Percentiles rank a stretch among this genome's conserved stretches.
These are phyloP conservation scores for Colletotrichum sp. DNA, from an alignment of 2,329 filamentous ascomycete species.

Conservation along the genomic window DNA sequence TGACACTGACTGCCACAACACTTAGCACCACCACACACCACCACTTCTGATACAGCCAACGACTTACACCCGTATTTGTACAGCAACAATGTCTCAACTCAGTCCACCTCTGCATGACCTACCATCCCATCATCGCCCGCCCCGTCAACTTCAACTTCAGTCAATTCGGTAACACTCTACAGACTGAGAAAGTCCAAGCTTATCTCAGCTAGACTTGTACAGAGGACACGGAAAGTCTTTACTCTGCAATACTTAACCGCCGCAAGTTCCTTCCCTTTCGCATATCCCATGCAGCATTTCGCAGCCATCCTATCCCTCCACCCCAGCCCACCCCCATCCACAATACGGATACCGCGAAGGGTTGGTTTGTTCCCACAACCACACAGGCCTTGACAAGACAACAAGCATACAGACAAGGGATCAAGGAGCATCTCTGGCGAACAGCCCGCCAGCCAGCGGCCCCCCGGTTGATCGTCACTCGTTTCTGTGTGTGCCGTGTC, in stretches of 20 bases:
- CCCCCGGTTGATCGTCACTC: neutral
- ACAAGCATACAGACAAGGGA: neutral
- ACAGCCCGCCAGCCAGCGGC: neutral
- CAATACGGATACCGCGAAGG: neutral
- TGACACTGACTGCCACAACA: neutral
- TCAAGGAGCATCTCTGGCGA: neutral
- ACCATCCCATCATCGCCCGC: neutral
- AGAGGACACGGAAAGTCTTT: neutral
- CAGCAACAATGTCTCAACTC: neutral
- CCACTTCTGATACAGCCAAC: neutral
- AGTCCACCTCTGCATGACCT: neutral
- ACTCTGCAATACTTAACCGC: neutral
- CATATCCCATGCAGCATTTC: constrained; percentile 4
- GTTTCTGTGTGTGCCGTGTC: neutral
- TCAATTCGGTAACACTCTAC: neutral
- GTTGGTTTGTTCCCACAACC: neutral
- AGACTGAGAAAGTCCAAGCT: constrained; percentile 7
- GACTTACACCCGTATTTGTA: neutral
- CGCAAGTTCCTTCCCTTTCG: constrained; percentile 17
- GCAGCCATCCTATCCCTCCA: neutral
- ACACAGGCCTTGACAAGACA: constrained; percentile 3
- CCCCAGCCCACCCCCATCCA: neutral
- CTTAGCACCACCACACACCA: neutral
- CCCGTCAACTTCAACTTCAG: neutral
- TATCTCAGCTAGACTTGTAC: neutral